Base-by-base conservation (phyloP, 2,329 filamentous ascomycete species). In the Trichothecium roseum region DNA sequence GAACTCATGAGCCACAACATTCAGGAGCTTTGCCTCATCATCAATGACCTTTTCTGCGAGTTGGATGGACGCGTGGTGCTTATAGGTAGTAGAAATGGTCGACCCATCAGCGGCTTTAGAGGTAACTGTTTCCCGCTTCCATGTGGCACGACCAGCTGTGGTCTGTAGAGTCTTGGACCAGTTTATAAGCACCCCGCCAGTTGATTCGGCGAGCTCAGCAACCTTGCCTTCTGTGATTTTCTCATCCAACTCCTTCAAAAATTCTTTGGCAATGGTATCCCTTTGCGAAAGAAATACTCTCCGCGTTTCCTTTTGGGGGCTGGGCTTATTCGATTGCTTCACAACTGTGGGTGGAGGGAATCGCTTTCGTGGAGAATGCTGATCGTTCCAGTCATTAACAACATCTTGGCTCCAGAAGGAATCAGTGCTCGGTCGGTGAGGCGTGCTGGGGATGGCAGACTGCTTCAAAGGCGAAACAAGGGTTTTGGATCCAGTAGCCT, bases 1-100 rank as follows among this genome's bases (percentile, higher is more conserved):
- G 63, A 91, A 96, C 50, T 98, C 91, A 55, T 98, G 91, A 0
- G 89, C 86, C n/a, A 96, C 62, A 0, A 91, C 87, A 55, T 95
- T 95, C 43, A 91, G 69, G 2, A 96, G 70, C 3, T 85, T 76
- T 39, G 81, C 59, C 45, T 84, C 75, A 49, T 81, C 72, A 52
- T 86, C 78, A 42, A 96, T 87, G 32, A 95, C 80, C 54, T 93
- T 94, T 37, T 84, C 78, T 0, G 88, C 85, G 3, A 96, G 74
- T 53, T 96, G 88, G 50, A 96, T 94, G 13, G 69, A 76, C 8
- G 85, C 86, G 54, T 89, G 77, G 45, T 73, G 69, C 14, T 61
- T 59, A 45, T 68, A 53, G 10, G 47, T 53, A 24, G 51, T 43
- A 8, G 44, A 51, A 3, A 49, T 44, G 13, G 48, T 48, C 9